Evolutionary conservation across 192 early-diverging fungal species (phyloP), one percentile per base, ranked within the genome.

Genomic region (Podochytrium sp.): DNA sequence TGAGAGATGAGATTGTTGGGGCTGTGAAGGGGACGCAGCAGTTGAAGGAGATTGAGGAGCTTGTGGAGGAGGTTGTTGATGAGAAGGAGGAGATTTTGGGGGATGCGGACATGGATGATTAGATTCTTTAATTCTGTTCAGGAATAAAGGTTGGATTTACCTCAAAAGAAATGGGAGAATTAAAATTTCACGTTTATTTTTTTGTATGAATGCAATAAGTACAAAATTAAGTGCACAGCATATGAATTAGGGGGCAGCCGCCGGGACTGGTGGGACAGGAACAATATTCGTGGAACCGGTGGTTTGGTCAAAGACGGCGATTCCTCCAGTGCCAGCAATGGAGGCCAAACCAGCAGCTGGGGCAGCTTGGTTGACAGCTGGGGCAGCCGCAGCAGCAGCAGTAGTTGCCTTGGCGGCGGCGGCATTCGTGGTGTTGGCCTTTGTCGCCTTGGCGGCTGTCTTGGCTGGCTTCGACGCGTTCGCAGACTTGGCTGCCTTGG

Each of bases 11-110:
- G 74, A 64, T 93, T 85, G 59, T 85, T 82, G 79, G 85, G 80
- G 81, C 55, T 73, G 71, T 70, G 73, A 78, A 30, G 63, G 16
- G 3, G 20, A 86, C 56, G 89, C 88, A 25, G 91, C 84, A 51
- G 74, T 86, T 88, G 12, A 92, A 95, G 74, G 83, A 87, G 49
- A 81, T 94, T 61, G 91, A 94, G 72, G 94, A 96, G 84, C 90
- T 83, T 85, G 87, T 96, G 52, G 95, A 95, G 83, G 92, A 93
- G 79, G 86, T 97, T 68, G 86, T 97, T 66, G 94, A 93, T 73
- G 90, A 94, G 74, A 80, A 65, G 18, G 84, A 86, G 73, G 84
- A 86, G 72, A 66, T 83, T 60, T 34, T 78, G 12, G 51, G 35
- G 5, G 74, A 75, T n/a, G 64, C 16, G 7, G 47, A 27, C 10